phyloP scores from a whole-genome alignment of 2,329 filamentous ascomycete species.

The Mycocentrospora acerina region DNA sequence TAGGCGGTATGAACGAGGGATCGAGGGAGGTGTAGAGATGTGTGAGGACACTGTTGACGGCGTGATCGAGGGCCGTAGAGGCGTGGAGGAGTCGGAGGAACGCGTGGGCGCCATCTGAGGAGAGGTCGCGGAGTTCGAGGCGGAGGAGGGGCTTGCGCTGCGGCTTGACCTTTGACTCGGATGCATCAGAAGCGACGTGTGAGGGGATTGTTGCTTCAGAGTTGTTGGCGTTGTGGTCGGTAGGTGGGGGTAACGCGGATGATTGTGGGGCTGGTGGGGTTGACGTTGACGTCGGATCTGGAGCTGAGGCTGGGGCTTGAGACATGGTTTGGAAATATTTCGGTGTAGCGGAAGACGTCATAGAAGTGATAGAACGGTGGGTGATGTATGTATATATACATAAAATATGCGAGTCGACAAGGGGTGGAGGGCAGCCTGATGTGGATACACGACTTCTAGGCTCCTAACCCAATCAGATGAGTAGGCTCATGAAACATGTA shows the following conservation, averaged over 20 bases:
- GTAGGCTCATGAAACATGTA: no score
- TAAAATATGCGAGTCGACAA: no score
- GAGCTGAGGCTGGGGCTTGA: slow-evolving; percentile 5
- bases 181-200: background rate
- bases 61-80: slow-evolving; percentile 60
- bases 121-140: slow-evolving; percentile 52
- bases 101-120: slow-evolving; percentile 59
- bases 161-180: slow-evolving; percentile 23
- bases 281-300: slow-evolving; percentile 12
- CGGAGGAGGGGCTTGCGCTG: slow-evolving; percentile 48
- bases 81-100: slow-evolving; percentile 71
- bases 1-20: slow-evolving; percentile 55
- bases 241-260: slow-evolving; percentile 29
- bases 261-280: slow-evolving; percentile 28
- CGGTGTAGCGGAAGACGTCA: slow-evolving; percentile 25
- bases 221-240: slow-evolving; percentile 2
- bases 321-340: slow-evolving; percentile 44
- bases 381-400: no score
- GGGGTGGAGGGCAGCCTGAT: no score
- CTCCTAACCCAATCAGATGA: no score
- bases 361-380: background rate
- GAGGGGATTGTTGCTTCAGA: slow-evolving; percentile 1
- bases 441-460: no score
- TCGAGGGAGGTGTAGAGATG: slow-evolving; percentile 62
- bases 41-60: slow-evolving; percentile 68